phyloP scores from a whole-genome alignment of 225 moss, liverwort and hornwort species.

The Asterella californica region DNA sequence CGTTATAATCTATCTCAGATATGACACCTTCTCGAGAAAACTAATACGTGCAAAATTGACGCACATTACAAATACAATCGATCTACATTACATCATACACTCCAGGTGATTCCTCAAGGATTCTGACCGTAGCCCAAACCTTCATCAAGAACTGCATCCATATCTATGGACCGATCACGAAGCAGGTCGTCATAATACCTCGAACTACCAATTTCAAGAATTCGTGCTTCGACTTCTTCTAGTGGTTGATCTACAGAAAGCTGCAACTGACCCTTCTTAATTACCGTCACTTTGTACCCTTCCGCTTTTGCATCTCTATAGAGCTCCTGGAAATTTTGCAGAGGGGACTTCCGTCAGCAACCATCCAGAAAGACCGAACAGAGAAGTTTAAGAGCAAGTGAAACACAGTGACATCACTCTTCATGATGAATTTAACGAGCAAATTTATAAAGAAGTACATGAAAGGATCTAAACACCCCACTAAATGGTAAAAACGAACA shows the following conservation, averaged over 20 bases:
- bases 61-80: slow-evolving; percentile 4
- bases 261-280: slow-evolving; percentile 79
- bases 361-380: background rate
- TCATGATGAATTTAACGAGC: background rate
- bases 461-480: background rate
- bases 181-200: slow-evolving; percentile 74
- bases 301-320: slow-evolving; percentile 69
- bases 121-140: slow-evolving; percentile 78
- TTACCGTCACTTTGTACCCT: slow-evolving; percentile 82
- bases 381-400: background rate
- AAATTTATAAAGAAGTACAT: background rate
- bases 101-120: slow-evolving; percentile 4
- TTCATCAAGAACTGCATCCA: slow-evolving; percentile 84
- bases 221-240: slow-evolving; percentile 78
- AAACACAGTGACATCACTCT: background rate
- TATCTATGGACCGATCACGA: slow-evolving; percentile 66
- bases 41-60: slow-evolving; percentile 11
- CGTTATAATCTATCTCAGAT: background rate
- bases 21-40: background rate
- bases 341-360: background rate
- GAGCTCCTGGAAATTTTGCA: slow-evolving; percentile 48
- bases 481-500: too few relatives aligned
- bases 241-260: slow-evolving; percentile 74
- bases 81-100: slow-evolving; percentile 5
- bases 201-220: slow-evolving; percentile 76